Evolutionary conservation across 495 filamentous ascomycete genomes (phyloP).

Genomic region (Clohesyomyces aquaticus): DNA sequence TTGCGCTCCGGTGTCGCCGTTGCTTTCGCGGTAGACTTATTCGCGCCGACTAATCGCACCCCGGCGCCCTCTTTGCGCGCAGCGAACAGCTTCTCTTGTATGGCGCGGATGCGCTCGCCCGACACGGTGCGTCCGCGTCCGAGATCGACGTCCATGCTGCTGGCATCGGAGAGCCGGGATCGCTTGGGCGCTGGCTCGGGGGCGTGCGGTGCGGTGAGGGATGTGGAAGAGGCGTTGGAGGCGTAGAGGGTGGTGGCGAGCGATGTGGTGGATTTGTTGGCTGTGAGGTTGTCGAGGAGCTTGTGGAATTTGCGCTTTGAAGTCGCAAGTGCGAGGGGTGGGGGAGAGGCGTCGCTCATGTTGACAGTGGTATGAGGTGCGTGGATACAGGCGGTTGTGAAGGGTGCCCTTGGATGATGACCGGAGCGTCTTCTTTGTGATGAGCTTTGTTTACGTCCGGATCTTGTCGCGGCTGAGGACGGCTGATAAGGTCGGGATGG

Average conservation of each 20-base stretch:
- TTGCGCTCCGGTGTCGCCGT: constrained; percentile 29
- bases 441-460: constrained; percentile 18
- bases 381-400: neutral
- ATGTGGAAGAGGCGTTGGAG: constrained; percentile 26
- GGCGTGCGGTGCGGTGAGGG: constrained; percentile 18
- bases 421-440: neutral
- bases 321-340: constrained; percentile 44
- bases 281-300: constrained; percentile 47
- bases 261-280: constrained; percentile 34
- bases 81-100: constrained; percentile 28
- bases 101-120: constrained; percentile 24
- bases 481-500: no score
- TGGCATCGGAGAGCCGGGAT: constrained; percentile 31
- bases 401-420: neutral
- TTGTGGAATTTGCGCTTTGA: constrained; percentile 51
- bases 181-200: constrained; percentile 38
- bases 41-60: constrained; percentile 19
- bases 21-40: constrained; percentile 4
- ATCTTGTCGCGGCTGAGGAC: no score
- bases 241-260: constrained; percentile 17
- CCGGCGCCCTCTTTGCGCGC: constrained; percentile 8
- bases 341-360: constrained; percentile 16
- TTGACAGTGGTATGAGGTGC: neutral
- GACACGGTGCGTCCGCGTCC: constrained; percentile 20
- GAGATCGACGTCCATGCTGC: constrained; percentile 29